These are phyloP conservation scores for Tetrapyrgos nigripes DNA, from an alignment of 1,284 basidiomycete genomes.

Conservation along the genomic window DNA sequence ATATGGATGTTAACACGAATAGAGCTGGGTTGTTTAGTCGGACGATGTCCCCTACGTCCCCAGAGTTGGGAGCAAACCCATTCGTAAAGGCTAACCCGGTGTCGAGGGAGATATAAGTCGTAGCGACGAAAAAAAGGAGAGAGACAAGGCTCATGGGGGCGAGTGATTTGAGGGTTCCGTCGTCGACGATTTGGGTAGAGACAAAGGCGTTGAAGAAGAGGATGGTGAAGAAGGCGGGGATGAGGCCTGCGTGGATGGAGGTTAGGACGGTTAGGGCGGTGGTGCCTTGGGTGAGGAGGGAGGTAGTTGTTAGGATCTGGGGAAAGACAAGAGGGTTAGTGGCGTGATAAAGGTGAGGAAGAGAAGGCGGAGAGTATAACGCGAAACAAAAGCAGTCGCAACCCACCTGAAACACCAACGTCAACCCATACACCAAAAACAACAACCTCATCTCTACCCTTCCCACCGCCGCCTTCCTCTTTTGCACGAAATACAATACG, in stretches of 20 bases:
- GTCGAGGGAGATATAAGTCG: conserved; percentile 83
- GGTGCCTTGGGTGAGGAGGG: conserved; percentile 78
- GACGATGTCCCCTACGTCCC: conserved; percentile 44
- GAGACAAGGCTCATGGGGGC: conserved; percentile 71
- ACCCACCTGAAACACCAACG: not conserved
- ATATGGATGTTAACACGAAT: conserved; percentile 82
- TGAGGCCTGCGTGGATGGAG: conserved; percentile 73
- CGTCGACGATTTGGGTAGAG: conserved; percentile 84
- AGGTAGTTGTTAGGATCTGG: conserved; percentile 80
- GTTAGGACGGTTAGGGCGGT: conserved; percentile 73
- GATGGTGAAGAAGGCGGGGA: conserved; percentile 79
- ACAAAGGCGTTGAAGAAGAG: conserved; percentile 82
- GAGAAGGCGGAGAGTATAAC: conserved; percentile 69
- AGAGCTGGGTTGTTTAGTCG: conserved; percentile 69
- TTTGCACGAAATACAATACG: conserved; percentile 38
- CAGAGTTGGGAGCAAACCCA: conserved; percentile 57
- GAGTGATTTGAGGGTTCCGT: conserved; percentile 60
- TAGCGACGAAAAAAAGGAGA: conserved; percentile 69
- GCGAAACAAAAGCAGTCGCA: too few species aligned
- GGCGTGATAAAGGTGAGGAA: conserved; percentile 57
- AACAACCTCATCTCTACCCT: conserved; percentile 19
- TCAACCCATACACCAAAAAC: not conserved
- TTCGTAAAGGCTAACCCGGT: conserved; percentile 68
- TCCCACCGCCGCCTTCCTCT: conserved; percentile 59
- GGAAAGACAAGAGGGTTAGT: conserved; percentile 35